These are phyloP conservation scores for Mycena capillaripes DNA, from an alignment of 768 basidiomycete genomes.

Conservation along the genomic window DNA sequence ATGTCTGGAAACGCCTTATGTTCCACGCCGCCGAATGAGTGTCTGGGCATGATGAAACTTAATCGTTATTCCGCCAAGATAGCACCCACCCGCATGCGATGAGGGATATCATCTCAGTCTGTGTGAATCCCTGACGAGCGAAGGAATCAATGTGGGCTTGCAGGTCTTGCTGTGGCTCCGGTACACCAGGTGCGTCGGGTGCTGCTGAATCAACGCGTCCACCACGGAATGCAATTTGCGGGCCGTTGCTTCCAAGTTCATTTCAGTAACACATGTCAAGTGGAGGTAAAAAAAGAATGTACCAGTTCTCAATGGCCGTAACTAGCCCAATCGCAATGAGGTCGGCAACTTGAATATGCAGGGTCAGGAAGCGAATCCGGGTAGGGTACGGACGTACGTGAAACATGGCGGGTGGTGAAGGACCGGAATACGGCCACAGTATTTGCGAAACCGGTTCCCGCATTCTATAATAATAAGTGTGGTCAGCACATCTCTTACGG, in stretches of 20 bases:
- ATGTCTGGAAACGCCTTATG: not conserved
- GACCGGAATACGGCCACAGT: not conserved
- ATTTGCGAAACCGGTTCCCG: not conserved
- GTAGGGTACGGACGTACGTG: not conserved
- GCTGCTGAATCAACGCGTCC: not conserved
- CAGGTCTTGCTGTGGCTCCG: not conserved
- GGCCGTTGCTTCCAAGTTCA: not conserved
- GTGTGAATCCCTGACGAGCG: not conserved
- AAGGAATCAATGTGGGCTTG: not conserved
- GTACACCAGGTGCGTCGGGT: not conserved
- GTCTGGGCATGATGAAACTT: not conserved
- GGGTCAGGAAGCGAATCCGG: not conserved
- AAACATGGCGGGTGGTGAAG: not conserved
- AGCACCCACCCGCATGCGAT: not conserved
- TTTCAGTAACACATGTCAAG: not conserved
- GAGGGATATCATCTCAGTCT: not conserved
- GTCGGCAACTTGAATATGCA: not conserved
- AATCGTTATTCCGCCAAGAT: not conserved
- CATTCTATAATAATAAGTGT: not conserved
- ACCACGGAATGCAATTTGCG: not conserved
- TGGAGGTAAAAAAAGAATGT: not conserved
- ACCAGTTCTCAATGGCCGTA: not conserved
- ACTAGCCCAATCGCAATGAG: not conserved
- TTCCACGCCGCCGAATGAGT: constrained; percentile 7
- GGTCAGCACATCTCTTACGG: not conserved